Evolutionary conservation across 129 eudicot genomes (phyloP).

Genomic region (Glebionis coronaria): DNA sequence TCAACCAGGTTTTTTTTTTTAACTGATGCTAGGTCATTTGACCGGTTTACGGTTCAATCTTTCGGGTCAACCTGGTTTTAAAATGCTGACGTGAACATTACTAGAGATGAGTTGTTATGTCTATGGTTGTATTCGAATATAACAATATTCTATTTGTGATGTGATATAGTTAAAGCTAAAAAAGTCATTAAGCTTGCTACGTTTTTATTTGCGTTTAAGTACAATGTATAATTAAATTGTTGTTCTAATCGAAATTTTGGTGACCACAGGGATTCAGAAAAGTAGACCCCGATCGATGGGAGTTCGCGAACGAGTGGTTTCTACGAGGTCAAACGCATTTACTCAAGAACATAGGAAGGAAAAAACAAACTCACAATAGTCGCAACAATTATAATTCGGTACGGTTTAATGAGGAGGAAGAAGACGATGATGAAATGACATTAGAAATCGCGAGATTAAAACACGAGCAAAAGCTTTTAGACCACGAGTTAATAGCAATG

Average conservation of each 20-base stretch:
- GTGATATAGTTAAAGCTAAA: too few species aligned
- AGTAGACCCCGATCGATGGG: slow-evolving; percentile 77
- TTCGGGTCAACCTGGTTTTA: too few species aligned
- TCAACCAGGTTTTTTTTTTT: too few species aligned
- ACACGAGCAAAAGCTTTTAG: slow-evolving; percentile 57
- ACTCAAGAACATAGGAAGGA: slow-evolving; percentile 44
- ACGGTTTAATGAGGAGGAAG: slow-evolving; percentile 33
- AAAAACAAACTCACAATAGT: slow-evolving; percentile 31
- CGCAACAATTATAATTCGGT: neutral
- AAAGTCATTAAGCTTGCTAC: too few species aligned
- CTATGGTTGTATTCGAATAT: too few species aligned
- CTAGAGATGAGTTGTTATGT: too few species aligned
- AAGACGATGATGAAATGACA: slow-evolving; percentile 42
- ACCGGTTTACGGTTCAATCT: too few species aligned
- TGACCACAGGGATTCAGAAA: slow-evolving; percentile 59
- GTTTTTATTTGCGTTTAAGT: too few species aligned
- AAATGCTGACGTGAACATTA: too few species aligned
- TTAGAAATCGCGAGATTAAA: slow-evolving; percentile 55
- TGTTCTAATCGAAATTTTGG: neutral
- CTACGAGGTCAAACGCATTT: slow-evolving; percentile 54
- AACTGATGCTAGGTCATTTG: too few species aligned
- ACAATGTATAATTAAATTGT: neutral
- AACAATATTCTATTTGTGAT: too few species aligned
- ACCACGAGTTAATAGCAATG: slow-evolving; percentile 56
- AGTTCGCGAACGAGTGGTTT: slow-evolving; percentile 81